phyloP scores from a whole-genome alignment of 2,329 filamentous ascomycete species.

The Cladobotryum protrusum region DNA sequence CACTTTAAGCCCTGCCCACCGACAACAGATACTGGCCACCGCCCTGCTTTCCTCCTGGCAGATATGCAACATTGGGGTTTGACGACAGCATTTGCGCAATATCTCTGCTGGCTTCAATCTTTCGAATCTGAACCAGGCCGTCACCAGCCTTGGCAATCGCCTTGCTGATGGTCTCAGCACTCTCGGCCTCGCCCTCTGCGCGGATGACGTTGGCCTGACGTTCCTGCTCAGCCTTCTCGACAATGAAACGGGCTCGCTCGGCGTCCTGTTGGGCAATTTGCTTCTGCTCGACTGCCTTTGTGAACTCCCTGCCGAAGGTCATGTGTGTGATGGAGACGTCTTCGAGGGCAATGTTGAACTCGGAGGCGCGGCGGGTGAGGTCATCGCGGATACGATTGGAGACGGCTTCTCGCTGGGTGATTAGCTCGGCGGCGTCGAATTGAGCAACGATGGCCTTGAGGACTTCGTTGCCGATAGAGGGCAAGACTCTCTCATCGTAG shows the following conservation, averaged over 20 bases:
- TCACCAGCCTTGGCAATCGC: constrained; percentile 91
- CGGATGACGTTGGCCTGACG: constrained; percentile 97
- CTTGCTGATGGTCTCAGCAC: constrained; percentile 89
- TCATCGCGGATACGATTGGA: constrained; percentile 90
- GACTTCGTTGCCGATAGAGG: constrained; percentile 98
- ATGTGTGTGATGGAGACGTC: constrained; percentile 99
- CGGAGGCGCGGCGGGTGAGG: constrained; percentile 82
- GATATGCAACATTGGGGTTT: constrained; percentile 94
- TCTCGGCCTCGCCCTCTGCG: constrained; percentile 95
- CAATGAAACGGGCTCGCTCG: constrained; percentile 93
- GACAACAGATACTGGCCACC: constrained; percentile 50
- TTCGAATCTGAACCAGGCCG: constrained; percentile 89
- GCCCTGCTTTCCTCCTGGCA: constrained; percentile 65
- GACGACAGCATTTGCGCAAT: constrained; percentile 83
- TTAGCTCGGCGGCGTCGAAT: constrained; percentile 97
- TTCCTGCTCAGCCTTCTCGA: constrained; percentile 98
- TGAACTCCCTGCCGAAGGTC: constrained; percentile 99
- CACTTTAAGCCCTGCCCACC: constrained; percentile 35
- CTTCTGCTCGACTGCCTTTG: constrained; percentile 98
- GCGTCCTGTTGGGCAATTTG: constrained; percentile 99
- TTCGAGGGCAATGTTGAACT: constrained; percentile 99
- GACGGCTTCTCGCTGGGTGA: constrained; percentile 97
- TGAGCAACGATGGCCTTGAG: constrained; percentile 97
- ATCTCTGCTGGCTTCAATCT: constrained; percentile 94
- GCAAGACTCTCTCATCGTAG: constrained; percentile 97